A percentile compares a stretch with the other conserved stretches of the same genome.
Evolutionary conservation across 805 yeast genomes (phyloP).

Genomic region (Saccharomycopsis oosterbeekiorum): DNA sequence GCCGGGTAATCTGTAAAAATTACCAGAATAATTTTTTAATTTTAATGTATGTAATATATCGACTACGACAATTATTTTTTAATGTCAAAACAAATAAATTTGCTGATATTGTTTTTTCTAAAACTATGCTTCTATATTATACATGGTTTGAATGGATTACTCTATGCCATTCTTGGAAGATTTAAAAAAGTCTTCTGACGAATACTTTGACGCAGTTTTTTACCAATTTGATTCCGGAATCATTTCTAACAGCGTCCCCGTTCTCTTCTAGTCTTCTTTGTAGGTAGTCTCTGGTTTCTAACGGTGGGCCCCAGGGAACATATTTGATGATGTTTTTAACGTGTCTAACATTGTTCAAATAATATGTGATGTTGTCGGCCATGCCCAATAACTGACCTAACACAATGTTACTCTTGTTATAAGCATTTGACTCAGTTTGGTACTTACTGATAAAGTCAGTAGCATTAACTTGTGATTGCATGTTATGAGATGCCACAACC

Average conservation of each 20-base stretch:
- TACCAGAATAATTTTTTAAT: not conserved
- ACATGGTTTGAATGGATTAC: not conserved
- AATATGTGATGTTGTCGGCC: slow-evolving; percentile 84
- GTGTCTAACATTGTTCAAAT: slow-evolving; percentile 53
- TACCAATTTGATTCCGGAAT: slow-evolving; percentile 68
- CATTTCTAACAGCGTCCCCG: slow-evolving; percentile 86
- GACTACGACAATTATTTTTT: too few species aligned
- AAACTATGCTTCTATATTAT: too few species aligned
- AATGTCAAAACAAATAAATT: too few species aligned
- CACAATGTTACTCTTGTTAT: slow-evolving; percentile 49
- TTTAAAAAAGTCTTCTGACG: slow-evolving; percentile 23
- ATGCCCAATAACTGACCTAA: slow-evolving; percentile 89
- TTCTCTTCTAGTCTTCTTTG: slow-evolving; percentile 88
- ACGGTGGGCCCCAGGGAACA: slow-evolving; percentile 97
- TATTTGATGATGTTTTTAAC: slow-evolving; percentile 79
- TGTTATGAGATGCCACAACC: slow-evolving; percentile 88
- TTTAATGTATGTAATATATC: not conserved
- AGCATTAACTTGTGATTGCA: slow-evolving; percentile 63
- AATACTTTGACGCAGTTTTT: slow-evolving; percentile 39
- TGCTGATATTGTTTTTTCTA: too few species aligned
- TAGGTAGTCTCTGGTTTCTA: slow-evolving; percentile 84
- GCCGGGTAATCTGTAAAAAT: not conserved
- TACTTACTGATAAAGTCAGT: slow-evolving; percentile 39
- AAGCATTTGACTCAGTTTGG: slow-evolving; percentile 25
- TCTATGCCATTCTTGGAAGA: not conserved